These are phyloP conservation scores for Zalaria sp. DNA, from an alignment of 2,329 filamentous ascomycete species.

Conservation along the genomic window DNA sequence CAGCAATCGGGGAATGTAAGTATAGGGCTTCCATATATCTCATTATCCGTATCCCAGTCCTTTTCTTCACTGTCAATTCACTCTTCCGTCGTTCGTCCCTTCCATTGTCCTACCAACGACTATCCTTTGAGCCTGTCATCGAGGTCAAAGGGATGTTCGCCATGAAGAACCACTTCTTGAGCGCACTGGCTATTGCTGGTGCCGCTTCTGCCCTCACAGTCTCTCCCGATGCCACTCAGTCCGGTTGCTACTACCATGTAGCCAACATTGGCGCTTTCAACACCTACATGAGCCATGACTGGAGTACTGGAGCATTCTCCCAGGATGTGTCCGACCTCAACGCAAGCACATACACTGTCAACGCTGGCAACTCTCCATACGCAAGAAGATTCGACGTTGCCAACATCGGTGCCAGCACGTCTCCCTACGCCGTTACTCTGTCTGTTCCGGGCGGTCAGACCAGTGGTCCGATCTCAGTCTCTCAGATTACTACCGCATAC, in stretches of 20 bases:
- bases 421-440: slow-evolving; percentile 1
- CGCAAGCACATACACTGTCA: slow-evolving; percentile 1
- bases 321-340: not conserved
- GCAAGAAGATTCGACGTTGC: not conserved
- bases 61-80: too few species aligned
- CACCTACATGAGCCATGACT: not conserved
- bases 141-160: too few species aligned
- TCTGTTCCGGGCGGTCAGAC: slow-evolving; percentile 6
- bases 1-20: too few species aligned
- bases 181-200: too few species aligned
- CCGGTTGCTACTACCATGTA: slow-evolving; percentile 3
- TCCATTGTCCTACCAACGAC: too few species aligned
- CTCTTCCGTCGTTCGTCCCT: too few species aligned
- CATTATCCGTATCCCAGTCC: too few species aligned
- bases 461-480: slow-evolving; percentile 12
- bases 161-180: too few species aligned
- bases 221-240: not conserved
- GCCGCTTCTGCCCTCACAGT: too few species aligned
- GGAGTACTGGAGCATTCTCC: too few species aligned
- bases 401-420: not conserved
- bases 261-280: slow-evolving; percentile 3
- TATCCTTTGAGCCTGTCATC: too few species aligned
- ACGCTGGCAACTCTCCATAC: not conserved
- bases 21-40: too few species aligned
- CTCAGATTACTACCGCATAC: slow-evolving; percentile 49